Conservation (phyloP, 352 stramenopile species). For the Phytophthora syringae region DNA sequence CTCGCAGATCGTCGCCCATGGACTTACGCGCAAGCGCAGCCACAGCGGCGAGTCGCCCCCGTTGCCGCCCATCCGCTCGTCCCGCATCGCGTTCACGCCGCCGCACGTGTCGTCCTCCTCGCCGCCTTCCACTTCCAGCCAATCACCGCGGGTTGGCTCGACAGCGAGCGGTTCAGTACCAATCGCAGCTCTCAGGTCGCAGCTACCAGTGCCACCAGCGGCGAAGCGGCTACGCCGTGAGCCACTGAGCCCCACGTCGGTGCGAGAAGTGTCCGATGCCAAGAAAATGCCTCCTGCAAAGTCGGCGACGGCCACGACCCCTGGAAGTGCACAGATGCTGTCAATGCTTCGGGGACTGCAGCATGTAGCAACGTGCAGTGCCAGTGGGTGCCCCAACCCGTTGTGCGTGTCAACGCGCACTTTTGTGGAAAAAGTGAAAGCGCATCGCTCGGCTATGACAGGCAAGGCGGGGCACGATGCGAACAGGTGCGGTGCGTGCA, state of each 20-base stretch:
- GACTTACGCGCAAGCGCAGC: slow-evolving; percentile 25
- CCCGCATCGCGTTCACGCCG: slow-evolving; percentile 16
- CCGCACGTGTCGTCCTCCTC: slow-evolving; percentile 1
- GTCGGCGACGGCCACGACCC: slow-evolving; percentile 15
- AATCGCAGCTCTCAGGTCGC: slow-evolving; percentile 22
- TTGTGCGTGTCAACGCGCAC: slow-evolving; percentile 60
- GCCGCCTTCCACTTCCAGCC: not conserved
- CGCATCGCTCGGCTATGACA: slow-evolving; percentile 38
- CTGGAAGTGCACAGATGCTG: slow-evolving; percentile 57
- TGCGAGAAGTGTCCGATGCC: slow-evolving; percentile 44
- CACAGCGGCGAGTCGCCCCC: slow-evolving; percentile 18
- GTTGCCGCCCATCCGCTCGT: not conserved
- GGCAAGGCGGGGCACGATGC: slow-evolving; percentile 34
- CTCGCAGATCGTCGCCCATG: slow-evolving; percentile 27
- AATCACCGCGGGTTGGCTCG: not conserved
- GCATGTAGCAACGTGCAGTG: slow-evolving; percentile 45
- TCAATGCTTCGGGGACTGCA: slow-evolving; percentile 61
- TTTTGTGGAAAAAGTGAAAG: slow-evolving; percentile 61
- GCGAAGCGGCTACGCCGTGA: slow-evolving; percentile 46
- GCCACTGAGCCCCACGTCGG: slow-evolving; percentile 51
- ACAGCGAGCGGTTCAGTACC: not conserved
- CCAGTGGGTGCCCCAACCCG: slow-evolving; percentile 51
- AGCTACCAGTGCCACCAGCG: slow-evolving; percentile 11
- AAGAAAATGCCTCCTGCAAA: slow-evolving; percentile 29
- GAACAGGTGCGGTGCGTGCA: slow-evolving; percentile 56